Evolutionary conservation across 2,329 filamentous ascomycete species (phyloP).

Genomic region (Harringtonia lauricola): DNA sequence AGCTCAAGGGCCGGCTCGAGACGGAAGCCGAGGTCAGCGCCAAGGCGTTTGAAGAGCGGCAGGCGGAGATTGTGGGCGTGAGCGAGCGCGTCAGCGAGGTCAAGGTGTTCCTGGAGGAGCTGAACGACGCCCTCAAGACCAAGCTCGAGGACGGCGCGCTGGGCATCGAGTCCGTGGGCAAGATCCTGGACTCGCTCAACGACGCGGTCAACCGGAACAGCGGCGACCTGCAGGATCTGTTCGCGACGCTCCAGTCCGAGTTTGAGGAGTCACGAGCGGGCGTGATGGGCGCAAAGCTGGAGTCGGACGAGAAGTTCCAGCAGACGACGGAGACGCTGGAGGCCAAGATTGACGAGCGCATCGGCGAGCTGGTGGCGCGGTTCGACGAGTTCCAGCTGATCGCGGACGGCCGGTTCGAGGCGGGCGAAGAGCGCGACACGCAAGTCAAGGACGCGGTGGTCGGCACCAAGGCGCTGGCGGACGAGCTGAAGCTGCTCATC

Average conservation of each 20-base stretch:
- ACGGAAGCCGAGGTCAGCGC: constrained; percentile 61
- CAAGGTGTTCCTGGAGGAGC: constrained; percentile 64
- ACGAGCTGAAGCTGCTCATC: constrained; percentile 78
- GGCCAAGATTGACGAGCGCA: constrained; percentile 49
- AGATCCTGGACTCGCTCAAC: constrained; percentile 55
- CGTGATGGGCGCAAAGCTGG: constrained; percentile 71
- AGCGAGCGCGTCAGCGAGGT: constrained; percentile 59
- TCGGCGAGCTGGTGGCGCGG: constrained; percentile 71
- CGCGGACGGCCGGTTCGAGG: constrained; percentile 62
- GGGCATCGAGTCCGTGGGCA: constrained; percentile 62
- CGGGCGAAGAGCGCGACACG: constrained; percentile 61
- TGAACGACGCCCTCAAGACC: constrained; percentile 64
- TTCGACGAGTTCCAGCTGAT: constrained; percentile 75
- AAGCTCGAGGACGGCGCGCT: constrained; percentile 68
- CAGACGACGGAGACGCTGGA: constrained; percentile 42
- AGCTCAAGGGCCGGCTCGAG: constrained; percentile 53
- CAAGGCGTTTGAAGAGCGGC: constrained; percentile 73
- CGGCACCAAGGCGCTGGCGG: constrained; percentile 67
- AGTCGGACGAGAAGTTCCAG: constrained; percentile 68
- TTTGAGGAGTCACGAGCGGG: constrained; percentile 78
- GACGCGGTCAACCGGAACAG: constrained; percentile 49
- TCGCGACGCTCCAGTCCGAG: constrained; percentile 67
- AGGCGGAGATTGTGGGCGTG: constrained; percentile 70
- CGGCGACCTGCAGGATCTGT: constrained; percentile 59
- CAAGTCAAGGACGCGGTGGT: constrained; percentile 64